Percentiles rank a stretch among this genome's conserved stretches.
Evolutionary conservation across 306 rosid species (phyloP).

Genomic region (Malus fusca): DNA sequence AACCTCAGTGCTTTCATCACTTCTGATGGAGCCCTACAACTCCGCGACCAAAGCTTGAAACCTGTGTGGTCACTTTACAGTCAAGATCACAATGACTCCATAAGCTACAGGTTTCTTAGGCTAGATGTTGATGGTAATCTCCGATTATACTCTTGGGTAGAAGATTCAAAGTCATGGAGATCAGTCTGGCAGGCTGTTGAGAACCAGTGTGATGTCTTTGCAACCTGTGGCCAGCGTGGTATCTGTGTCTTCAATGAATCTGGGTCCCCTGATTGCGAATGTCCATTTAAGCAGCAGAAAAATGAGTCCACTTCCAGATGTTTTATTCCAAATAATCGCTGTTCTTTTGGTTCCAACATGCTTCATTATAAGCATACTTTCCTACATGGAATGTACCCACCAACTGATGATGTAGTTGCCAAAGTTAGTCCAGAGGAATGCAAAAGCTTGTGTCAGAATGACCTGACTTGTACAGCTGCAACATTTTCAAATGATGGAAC

Average conservation of each 20-base stretch:
- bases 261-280: constrained; percentile 44
- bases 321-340: constrained; percentile 35
- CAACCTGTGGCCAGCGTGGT: constrained; percentile 60
- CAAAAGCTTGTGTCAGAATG: constrained; percentile 45
- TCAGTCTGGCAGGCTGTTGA: constrained; percentile 84
- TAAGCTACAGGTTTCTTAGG: constrained; percentile 56
- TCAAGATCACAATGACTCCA: constrained; percentile 59
- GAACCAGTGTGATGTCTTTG: constrained; percentile 78
- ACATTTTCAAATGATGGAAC: constrained; percentile 65
- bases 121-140: constrained; percentile 76
- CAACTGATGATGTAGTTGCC: constrained; percentile 36
- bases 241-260: constrained; percentile 45
- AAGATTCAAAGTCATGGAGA: constrained; percentile 48
- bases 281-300: constrained; percentile 42
- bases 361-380: constrained; percentile 22
- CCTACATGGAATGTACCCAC: constrained; percentile 63
- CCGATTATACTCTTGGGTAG: constrained; percentile 66
- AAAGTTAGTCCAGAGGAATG: constrained; percentile 48
- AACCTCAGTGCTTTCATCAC: constrained; percentile 54
- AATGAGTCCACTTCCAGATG: constrained; percentile 33
- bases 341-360: constrained; percentile 41
- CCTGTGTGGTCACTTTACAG: constrained; percentile 74
- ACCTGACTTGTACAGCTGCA: constrained; percentile 46
- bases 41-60: constrained; percentile 29
- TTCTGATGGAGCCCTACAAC: constrained; percentile 55